Evolutionary conservation across 192 early-diverging fungal genomes (phyloP).

Genomic region (Haplosporangium gracile): DNA sequence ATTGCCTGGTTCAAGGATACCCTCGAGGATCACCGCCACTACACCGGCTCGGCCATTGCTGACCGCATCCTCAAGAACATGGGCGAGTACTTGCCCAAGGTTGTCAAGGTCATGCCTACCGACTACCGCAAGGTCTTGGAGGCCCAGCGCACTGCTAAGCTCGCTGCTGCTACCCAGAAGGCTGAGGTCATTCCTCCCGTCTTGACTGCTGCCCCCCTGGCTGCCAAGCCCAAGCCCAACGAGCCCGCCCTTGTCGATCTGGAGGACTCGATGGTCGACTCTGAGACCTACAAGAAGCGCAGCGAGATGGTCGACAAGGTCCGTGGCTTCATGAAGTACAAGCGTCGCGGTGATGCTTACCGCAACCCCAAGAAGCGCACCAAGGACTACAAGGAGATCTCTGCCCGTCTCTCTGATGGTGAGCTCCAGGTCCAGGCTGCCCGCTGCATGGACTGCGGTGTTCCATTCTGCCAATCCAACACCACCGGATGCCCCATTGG

Average conservation of each 20-base stretch:
- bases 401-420: slow-evolving; percentile 82
- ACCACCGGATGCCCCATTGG: slow-evolving; percentile 95
- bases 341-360: slow-evolving; percentile 88
- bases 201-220: slow-evolving; percentile 51
- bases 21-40: slow-evolving; percentile 84
- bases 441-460: slow-evolving; percentile 98
- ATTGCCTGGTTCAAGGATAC: slow-evolving; percentile 78
- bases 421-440: slow-evolving; percentile 94
- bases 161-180: slow-evolving; percentile 26
- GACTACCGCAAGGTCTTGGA: slow-evolving; percentile 91
- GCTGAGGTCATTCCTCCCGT: slow-evolving; percentile 44
- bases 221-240: slow-evolving; percentile 50
- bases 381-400: slow-evolving; percentile 97
- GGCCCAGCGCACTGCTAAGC: slow-evolving; percentile 67
- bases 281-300: slow-evolving; percentile 77
- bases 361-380: slow-evolving; percentile 85
- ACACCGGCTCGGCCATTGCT: slow-evolving; percentile 87
- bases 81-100: slow-evolving; percentile 76
- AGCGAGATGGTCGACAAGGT: slow-evolving; percentile 90
- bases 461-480: slow-evolving; percentile 98
- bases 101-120: slow-evolving; percentile 94
- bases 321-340: slow-evolving; percentile 96
- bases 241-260: slow-evolving; percentile 86
- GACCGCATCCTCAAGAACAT: slow-evolving; percentile 79
- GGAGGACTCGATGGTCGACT: slow-evolving; percentile 90